Percentiles rank a stretch among this genome's conserved stretches.
Conservation (phyloP, 768 basidiomycete genomes). For the Phylloporus sp. region DNA sequence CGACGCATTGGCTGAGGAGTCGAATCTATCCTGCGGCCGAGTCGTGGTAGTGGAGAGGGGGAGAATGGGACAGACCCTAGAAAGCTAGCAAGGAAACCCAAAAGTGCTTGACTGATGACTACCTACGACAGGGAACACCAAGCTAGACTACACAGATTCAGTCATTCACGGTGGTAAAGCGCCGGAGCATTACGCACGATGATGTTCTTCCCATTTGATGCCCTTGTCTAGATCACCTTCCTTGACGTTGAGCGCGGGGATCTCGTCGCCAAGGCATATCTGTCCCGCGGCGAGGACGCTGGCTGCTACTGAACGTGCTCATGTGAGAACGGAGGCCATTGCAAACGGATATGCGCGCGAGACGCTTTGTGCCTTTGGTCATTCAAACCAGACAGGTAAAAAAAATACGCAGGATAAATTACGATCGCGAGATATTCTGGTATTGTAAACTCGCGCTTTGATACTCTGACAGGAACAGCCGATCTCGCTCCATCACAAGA, state of each 20-base stretch:
- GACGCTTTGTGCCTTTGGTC: neutral
- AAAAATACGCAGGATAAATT: conserved; percentile 27
- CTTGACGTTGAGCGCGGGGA: conserved; percentile 55
- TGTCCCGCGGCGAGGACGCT: conserved; percentile 46
- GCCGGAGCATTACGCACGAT: conserved; percentile 42
- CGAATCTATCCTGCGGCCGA: too few species aligned
- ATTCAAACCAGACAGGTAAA: neutral
- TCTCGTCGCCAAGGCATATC: conserved; percentile 34
- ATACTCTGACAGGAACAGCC: conserved; percentile 76
- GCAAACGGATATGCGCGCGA: neutral
- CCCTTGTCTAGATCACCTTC: conserved; percentile 49
- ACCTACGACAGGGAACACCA: conserved; percentile 70
- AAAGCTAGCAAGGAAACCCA: too few species aligned
- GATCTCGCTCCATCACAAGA: conserved; percentile 71
- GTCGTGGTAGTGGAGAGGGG: too few species aligned
- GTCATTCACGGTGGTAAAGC: neutral
- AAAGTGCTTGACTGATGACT: too few species aligned
- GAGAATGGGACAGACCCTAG: too few species aligned
- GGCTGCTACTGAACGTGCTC: conserved; percentile 52
- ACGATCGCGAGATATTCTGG: conserved; percentile 79
- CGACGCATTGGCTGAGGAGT: too few species aligned
- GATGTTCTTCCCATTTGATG: conserved; percentile 53
- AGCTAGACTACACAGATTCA: conserved; percentile 38
- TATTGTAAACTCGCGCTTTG: conserved; percentile 72
- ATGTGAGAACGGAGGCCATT: conserved; percentile 48